Percentiles rank a stretch among this genome's conserved stretches.
phyloP scores from a whole-genome alignment of 1,284 basidiomycete genomes.

The Agroathelia rolfsii region DNA sequence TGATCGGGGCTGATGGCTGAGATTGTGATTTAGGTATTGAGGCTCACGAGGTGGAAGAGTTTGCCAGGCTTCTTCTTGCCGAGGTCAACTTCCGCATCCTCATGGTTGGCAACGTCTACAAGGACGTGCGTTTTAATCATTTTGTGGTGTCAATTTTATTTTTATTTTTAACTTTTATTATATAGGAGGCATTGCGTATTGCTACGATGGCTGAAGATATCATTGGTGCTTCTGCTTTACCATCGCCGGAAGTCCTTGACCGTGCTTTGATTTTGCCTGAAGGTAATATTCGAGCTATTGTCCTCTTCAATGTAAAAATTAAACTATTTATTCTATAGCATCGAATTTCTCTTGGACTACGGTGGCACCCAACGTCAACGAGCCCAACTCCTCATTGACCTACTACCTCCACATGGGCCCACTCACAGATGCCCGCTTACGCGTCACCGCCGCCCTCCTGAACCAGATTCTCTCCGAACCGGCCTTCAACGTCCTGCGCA shows the following conservation, averaged over 20 bases:
- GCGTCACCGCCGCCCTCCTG: constrained; percentile 28
- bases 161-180: constrained; percentile 8
- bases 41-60: constrained; percentile 62
- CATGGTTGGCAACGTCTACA: constrained; percentile 78
- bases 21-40: constrained; percentile 47
- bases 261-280: constrained; percentile 60
- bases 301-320: constrained; percentile 10
- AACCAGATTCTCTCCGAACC: constrained; percentile 54
- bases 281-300: constrained; percentile 29
- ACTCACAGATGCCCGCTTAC: constrained; percentile 21
- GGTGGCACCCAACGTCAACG: constrained; percentile 49
- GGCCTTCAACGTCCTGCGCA: constrained; percentile 60
- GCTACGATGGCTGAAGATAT: constrained; percentile 67
- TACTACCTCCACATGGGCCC: constrained; percentile 47
- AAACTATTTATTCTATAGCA: no score
- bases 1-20: no score
- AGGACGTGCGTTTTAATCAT: constrained; percentile 55
- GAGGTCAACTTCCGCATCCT: constrained; percentile 70
- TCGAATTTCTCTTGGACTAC: constrained; percentile 44
- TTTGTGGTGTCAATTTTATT: constrained; percentile 4
- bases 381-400: constrained; percentile 52
- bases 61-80: constrained; percentile 56
- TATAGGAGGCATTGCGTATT: constrained; percentile 67
- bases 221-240: constrained; percentile 48
- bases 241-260: constrained; percentile 44